Evolutionary conservation across 495 filamentous ascomycete genomes (phyloP), one percentile per base, ranked within the genome.

Genomic region (Podospora didyma): DNA sequence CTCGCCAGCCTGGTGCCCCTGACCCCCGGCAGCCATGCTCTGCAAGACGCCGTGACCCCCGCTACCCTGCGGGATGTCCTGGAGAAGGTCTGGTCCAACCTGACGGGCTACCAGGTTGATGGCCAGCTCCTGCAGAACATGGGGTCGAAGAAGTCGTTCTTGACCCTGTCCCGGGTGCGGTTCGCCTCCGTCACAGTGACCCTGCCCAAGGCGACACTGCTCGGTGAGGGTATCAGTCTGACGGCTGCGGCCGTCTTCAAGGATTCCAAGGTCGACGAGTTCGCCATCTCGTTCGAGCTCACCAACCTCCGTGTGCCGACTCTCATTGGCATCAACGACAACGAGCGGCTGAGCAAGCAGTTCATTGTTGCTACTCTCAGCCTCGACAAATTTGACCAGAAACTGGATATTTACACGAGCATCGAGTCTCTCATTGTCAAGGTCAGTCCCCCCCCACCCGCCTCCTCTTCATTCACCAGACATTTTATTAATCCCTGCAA

Each of bases 341-440:
- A 86, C 61, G 85, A 88, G 71, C 61, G 84, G 46, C 19, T 53
- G 20, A 72, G 69, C 22, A 85, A 80, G 72, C 85, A 88, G 71
- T 72, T 83, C 51, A 70, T 88, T 0, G 60, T 83, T 6, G 75
- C 73, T 0, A 82, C 75, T 48, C 61, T 86, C 0, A 75, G 76
- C 63, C 69, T 88, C 22, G 83, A 86, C 44, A 61, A 64, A 56
- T 67, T 73, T 35, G 54, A 61, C 28, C 48, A 46, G 4, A 52
- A 31, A 10, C 58, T 66, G 16, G 81, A 86, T 61, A 58, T 68
- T 1, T 81, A 82, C 54, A 58, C 64, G 7, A 59, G 74, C 16
- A 51, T 85, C 0, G 83, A 86, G 63, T 59, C 61, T 24, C 24
- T 74, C 3, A 63, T 85, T 21, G 73, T 79, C 6, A 72, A 81